Conservation (phyloP, 2,329 filamentous ascomycete species). For the Diaporthe sp. region DNA sequence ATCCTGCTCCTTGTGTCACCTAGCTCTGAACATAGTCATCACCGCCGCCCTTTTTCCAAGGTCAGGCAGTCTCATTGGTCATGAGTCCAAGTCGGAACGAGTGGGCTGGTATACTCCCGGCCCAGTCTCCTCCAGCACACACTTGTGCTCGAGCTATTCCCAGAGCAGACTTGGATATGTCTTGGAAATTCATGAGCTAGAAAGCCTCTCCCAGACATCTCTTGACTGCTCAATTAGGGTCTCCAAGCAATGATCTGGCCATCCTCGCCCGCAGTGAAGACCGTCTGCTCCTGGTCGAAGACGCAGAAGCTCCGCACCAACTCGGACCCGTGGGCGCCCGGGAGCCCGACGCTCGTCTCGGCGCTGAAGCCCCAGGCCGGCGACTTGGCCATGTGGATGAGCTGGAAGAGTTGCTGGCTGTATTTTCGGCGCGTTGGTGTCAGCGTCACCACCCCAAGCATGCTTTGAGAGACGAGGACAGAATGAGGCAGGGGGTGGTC, state of each 20-base stretch:
- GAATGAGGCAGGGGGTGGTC: no score
- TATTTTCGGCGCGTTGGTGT: neutral
- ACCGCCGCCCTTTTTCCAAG: neutral
- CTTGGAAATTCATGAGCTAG: neutral
- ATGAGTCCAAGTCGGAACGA: neutral
- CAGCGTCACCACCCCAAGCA: constrained; percentile 23
- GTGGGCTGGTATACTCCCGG: neutral
- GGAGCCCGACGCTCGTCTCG: constrained; percentile 67
- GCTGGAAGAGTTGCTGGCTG: constrained; percentile 67
- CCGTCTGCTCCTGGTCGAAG: constrained; percentile 67
- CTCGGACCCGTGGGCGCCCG: constrained; percentile 71
- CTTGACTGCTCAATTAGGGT: constrained; percentile 43
- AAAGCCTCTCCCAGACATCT: neutral
- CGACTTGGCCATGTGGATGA: constrained; percentile 68
- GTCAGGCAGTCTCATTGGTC: neutral
- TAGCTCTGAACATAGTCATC: neutral
- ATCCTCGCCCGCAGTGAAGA: constrained; percentile 70
- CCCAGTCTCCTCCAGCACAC: no score
- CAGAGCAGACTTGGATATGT: neutral
- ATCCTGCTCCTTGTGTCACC: neutral
- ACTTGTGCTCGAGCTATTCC: neutral
- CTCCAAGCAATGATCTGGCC: constrained; percentile 68
- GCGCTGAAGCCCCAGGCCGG: constrained; percentile 64
- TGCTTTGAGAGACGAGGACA: no score
- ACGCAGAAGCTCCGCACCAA: constrained; percentile 73